Evolutionary conservation across 495 filamentous ascomycete species (phyloP).

Genomic region (Lasiosphaeria ovina): DNA sequence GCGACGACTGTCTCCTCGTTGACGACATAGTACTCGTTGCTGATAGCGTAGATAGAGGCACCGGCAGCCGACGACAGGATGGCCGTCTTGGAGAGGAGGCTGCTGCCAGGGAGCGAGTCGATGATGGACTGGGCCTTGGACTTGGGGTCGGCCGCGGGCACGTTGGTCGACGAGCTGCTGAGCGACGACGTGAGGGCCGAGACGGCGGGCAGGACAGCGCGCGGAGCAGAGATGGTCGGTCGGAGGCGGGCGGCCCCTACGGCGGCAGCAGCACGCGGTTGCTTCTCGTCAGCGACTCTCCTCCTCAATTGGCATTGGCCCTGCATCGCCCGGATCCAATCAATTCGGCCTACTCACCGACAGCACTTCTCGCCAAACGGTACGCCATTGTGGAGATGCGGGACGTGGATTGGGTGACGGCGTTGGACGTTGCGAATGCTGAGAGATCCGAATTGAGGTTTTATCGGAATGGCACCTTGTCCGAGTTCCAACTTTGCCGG

Average conservation of each 20-base stretch:
- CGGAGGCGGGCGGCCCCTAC: constrained; percentile 88
- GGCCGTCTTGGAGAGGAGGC: constrained; percentile 88
- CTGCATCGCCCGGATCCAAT: background rate
- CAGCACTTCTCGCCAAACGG: constrained; percentile 85
- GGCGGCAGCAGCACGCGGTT: constrained; percentile 6
- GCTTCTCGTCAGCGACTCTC: constrained; percentile 15
- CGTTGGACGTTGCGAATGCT: constrained; percentile 37
- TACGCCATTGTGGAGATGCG: constrained; percentile 82
- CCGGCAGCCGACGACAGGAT: constrained; percentile 91
- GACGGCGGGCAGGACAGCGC: constrained; percentile 66
- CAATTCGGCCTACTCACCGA: constrained; percentile 63
- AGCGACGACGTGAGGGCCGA: constrained; percentile 62
- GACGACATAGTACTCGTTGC: constrained; percentile 98
- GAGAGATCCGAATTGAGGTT: constrained; percentile 48
- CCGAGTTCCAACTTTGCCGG: constrained; percentile 27
- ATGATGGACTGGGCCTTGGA: constrained; percentile 94
- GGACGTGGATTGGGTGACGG: constrained; percentile 40
- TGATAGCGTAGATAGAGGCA: constrained; percentile 89
- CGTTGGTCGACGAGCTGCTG: constrained; percentile 59
- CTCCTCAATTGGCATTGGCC: constrained; percentile 22
- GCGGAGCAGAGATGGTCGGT: constrained; percentile 59
- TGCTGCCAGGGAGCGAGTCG: constrained; percentile 81
- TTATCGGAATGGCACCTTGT: constrained; percentile 39
- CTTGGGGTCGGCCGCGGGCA: constrained; percentile 80
- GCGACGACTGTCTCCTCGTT: constrained; percentile 96